Evolutionary conservation across 345 rosid genomes (phyloP), one percentile per base, ranked within the genome.

Genomic region (Reutealis trisperma): DNA sequence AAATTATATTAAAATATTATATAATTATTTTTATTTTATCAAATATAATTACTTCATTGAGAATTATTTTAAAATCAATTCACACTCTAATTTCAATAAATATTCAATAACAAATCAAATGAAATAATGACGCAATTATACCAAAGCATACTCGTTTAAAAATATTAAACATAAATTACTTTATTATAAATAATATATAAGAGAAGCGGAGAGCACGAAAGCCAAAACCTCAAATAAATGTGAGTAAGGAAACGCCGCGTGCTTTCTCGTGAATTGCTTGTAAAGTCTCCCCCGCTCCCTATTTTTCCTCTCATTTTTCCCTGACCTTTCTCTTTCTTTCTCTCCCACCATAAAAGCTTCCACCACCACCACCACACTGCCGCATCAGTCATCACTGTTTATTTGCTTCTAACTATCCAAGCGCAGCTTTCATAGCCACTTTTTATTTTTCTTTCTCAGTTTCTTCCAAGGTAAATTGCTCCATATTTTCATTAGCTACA

Each of bases 181-280:
- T n/a, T n/a, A n/a, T n/a, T n/a, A n/a, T n/a, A n/a, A n/a, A n/a
- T n/a, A n/a, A n/a, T n/a, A n/a, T n/a, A n/a, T n/a, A n/a, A n/a
- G 25, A 42, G 42, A 57, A 32, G 21, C 27, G 34, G 73, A 44
- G 27, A 19, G 68, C 7, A 58, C 24, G 9, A 70, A 49, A 49
- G 6, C 32, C 22, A 58, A 9, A 27, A 41, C 15, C 63, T 76
- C 32, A 81, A 78, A 0, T 83, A 71, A 84, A 77, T 72, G 85
- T 63, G 86, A 83, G 45, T 57, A 60, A 70, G 74, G 71, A 67
- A 59, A 12, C 68, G 82, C 80, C 88, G 82, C 92, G 84, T 84
- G 82, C 83, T 79, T 75, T 69, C 83, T 83, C 86, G 83, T 87
- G 84, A 78, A 45, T 51, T 69, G 58, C 83, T 73, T 80, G 81